These are phyloP conservation scores for Periconia macrospinosa DNA, from an alignment of 2,329 filamentous ascomycete genomes.

Conservation along the genomic window DNA sequence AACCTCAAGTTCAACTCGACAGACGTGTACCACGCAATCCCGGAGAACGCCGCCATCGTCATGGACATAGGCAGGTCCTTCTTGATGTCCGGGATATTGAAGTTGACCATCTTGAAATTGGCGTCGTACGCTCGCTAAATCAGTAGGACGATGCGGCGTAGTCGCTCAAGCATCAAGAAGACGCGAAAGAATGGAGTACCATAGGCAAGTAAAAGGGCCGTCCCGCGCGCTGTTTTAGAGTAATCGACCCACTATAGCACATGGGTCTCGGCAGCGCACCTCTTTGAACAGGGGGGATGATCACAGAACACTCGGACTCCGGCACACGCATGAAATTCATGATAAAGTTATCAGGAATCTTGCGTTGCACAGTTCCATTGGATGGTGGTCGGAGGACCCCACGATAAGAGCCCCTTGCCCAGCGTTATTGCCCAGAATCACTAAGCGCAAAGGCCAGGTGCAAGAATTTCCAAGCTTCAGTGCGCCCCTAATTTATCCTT, in stretches of 20 bases:
- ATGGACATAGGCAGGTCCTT: slow-evolving; percentile 14
- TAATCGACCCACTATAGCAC: neutral
- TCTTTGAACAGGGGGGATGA: neutral
- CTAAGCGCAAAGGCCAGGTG: neutral
- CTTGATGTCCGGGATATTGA: neutral
- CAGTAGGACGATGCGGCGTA: neutral
- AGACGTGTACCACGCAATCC: slow-evolving; percentile 37
- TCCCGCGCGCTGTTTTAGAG: neutral
- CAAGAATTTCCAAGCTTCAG: neutral
- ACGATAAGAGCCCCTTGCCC: neutral
- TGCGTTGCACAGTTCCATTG: neutral
- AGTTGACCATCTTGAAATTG: neutral
- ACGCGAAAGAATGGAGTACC: neutral
- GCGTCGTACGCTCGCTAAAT: no score
- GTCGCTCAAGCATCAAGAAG: neutral
- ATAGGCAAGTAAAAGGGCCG: neutral
- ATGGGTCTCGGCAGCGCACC: neutral
- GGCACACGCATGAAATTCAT: neutral
- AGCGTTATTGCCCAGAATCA: neutral
- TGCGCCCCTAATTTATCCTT: no score
- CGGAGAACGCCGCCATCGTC: slow-evolving; percentile 21
- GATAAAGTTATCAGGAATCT: neutral
- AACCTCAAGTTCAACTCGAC: slow-evolving; percentile 49
- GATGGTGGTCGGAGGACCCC: neutral
- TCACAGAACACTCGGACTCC: neutral